phyloP scores from a whole-genome alignment of 305 asterid genomes.

The Fraxinus floribunda region DNA sequence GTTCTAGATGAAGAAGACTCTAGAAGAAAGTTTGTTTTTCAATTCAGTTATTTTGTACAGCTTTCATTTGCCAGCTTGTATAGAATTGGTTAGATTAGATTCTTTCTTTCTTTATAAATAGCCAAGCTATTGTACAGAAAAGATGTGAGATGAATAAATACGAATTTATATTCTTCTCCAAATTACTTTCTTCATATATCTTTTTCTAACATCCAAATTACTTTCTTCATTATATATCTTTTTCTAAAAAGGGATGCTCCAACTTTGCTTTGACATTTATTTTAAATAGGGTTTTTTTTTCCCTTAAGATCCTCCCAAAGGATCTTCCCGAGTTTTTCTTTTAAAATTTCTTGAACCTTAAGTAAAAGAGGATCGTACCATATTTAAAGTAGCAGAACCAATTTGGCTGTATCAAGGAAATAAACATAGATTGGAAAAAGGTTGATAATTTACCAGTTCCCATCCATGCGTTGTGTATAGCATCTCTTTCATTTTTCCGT shows the following conservation, averaged over 20 bases:
- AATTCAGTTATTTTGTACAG: too few relatives aligned
- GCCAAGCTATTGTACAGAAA: too few relatives aligned
- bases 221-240: too few relatives aligned
- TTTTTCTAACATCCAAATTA: too few relatives aligned
- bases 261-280: not conserved
- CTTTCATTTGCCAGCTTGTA: too few relatives aligned
- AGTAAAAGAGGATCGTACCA: not conserved
- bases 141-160: too few relatives aligned
- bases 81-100: too few relatives aligned
- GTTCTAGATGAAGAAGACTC: too few relatives aligned
- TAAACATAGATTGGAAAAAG: not conserved
- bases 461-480: conserved; percentile 92
- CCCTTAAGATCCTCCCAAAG: not conserved
- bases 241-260: not conserved
- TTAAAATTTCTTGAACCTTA: not conserved
- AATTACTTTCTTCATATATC: too few relatives aligned
- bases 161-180: too few relatives aligned
- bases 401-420: not conserved
- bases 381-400: not conserved
- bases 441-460: conserved; percentile 48
- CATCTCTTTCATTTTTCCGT: conserved; percentile 70
- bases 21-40: too few relatives aligned
- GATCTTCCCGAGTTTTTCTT: not conserved
- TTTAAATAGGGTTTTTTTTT: not conserved
- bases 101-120: too few relatives aligned